Conservation (phyloP, 2,329 filamentous ascomycete genomes). For the Cercospora janseana region DNA sequence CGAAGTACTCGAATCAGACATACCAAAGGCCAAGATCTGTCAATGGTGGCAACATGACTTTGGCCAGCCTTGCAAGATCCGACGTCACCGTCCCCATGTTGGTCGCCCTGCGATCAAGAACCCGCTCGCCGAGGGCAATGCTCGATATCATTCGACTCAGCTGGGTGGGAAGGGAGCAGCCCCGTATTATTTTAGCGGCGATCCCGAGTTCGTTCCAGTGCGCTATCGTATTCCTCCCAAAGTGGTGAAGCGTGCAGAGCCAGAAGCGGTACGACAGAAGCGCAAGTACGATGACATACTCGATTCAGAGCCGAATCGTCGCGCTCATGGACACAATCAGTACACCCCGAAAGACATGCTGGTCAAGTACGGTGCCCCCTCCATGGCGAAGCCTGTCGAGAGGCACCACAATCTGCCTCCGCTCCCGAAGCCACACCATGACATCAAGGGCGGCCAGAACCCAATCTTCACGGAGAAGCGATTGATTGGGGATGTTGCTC, state of each 20-base stretch:
- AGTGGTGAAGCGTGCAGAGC: background rate
- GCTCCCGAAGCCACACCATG: conserved; percentile 15
- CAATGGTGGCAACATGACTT: conserved; percentile 44
- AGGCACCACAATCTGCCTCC: conserved; percentile 13
- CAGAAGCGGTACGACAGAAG: conserved; percentile 20
- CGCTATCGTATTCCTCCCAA: conserved; percentile 21
- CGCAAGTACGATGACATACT: conserved; percentile 25
- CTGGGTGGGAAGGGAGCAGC: conserved; percentile 22
- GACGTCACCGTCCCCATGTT: conserved; percentile 37
- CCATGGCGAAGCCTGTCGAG: conserved; percentile 20
- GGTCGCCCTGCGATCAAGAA: conserved; percentile 38
- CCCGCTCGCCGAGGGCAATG: conserved; percentile 19
- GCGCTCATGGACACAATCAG: conserved; percentile 32
- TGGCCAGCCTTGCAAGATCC: conserved; percentile 36
- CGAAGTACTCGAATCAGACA: conserved; percentile 36
- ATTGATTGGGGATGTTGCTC: conserved; percentile 10
- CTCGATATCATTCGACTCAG: conserved; percentile 20
- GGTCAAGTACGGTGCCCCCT: conserved; percentile 32
- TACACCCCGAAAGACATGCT: conserved; percentile 32
- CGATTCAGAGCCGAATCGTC: conserved; percentile 19
- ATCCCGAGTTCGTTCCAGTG: conserved; percentile 28
- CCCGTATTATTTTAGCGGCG: conserved; percentile 33
- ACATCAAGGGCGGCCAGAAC: background rate
- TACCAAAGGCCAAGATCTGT: conserved; percentile 29
- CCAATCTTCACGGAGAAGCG: conserved; percentile 15